Conservation (phyloP, 148 eudicot genomes). For the Rhododendron griersonianum region DNA sequence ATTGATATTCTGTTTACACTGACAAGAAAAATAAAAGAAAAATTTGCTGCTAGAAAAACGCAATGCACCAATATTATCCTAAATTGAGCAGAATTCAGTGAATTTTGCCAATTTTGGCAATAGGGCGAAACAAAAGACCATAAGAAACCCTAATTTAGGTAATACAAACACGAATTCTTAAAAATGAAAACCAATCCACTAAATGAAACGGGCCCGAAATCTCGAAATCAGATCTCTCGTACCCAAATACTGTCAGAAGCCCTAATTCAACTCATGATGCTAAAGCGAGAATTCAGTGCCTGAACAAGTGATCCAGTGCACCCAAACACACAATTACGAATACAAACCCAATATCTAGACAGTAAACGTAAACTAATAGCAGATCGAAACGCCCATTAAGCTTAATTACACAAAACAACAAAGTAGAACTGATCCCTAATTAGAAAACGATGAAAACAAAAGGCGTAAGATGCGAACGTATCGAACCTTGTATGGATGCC, state of each 20-base stretch:
- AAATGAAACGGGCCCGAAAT: background rate
- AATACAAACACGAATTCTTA: background rate
- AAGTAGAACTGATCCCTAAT: background rate
- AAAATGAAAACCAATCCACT: background rate
- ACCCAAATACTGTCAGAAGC: background rate
- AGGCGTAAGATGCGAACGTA: background rate
- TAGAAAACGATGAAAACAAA: background rate
- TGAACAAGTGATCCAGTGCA: conserved; percentile 6
- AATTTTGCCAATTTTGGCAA: background rate
- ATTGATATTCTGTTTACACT: background rate
- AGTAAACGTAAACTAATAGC: background rate
- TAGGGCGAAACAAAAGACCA: background rate
- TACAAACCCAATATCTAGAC: background rate
- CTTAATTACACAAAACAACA: background rate
- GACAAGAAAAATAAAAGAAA: background rate
- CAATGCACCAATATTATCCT: background rate
- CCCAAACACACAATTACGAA: background rate
- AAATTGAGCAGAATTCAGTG: background rate
- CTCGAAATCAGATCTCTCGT: background rate
- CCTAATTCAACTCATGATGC: background rate
- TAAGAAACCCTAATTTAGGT: background rate
- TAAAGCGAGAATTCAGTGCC: background rate
- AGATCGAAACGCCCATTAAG: background rate
- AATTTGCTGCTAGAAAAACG: background rate
- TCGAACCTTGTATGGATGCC: background rate